Percentiles rank a stretch among this genome's conserved stretches.
phyloP scores from a whole-genome alignment of 1,284 basidiomycete genomes.

The Cutaneotrichosporon cavernicola region DNA sequence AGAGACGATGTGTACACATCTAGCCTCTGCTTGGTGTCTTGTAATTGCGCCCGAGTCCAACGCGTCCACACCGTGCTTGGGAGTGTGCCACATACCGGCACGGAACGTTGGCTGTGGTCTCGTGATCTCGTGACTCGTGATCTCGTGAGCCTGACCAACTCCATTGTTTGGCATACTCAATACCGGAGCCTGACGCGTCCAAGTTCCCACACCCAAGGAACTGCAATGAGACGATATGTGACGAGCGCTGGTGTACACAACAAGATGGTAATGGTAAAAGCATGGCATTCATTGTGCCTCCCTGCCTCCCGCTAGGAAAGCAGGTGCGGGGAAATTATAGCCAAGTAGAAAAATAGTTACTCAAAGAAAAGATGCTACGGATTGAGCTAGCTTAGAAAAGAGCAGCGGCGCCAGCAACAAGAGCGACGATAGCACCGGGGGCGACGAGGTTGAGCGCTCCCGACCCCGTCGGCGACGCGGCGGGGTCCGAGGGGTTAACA shows the following conservation, averaged over 20 bases:
- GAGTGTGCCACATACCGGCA: no score
- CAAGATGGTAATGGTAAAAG: neutral
- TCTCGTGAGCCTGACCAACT: no score
- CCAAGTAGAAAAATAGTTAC: constrained; percentile 8
- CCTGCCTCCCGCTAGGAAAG: neutral
- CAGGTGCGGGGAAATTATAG: constrained; percentile 16
- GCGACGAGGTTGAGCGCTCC: constrained; percentile 21
- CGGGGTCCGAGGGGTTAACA: constrained; percentile 10
- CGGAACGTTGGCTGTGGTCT: no score
- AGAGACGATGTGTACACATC: no score
- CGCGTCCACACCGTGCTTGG: no score
- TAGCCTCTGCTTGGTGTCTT: no score
- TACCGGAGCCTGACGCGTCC: no score
- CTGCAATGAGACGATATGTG: neutral
- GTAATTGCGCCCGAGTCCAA: no score
- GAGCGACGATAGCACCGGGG: constrained; percentile 26
- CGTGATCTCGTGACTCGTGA: no score
- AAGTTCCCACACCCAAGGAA: neutral
- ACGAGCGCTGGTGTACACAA: no score
- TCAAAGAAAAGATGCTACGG: neutral
- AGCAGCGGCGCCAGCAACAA: constrained; percentile 3
- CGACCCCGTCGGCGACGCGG: constrained; percentile 7
- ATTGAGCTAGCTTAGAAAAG: constrained; percentile 15
- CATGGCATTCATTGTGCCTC: constrained; percentile 6
- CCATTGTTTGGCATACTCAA: no score